Evolutionary conservation across 1,284 basidiomycete genomes (phyloP), one percentile per base, ranked within the genome.

Genomic region (Phenoliferia sp.): DNA sequence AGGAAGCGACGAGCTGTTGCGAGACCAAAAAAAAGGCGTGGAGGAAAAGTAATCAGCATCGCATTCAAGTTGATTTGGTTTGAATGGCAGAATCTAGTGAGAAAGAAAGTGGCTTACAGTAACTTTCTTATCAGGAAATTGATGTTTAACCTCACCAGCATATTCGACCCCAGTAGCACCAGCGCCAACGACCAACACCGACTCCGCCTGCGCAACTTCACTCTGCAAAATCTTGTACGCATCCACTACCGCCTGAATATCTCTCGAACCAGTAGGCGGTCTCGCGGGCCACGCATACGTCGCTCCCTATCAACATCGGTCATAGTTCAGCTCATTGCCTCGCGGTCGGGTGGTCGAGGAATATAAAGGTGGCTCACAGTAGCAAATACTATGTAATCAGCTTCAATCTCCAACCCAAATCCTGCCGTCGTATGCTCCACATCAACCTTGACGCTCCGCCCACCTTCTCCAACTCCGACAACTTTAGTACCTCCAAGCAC

Each of bases 101-200:
- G 28, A 56, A 19, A 54, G 7, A 26, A 54, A 28, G 50, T 9
- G 50, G 50, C 54, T 28, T 10, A 81, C 65, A 3, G 79, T 80
- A 62, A 81, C 75, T 44, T 62, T 62, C 60, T 74, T 70, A 15
- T 48, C 60, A 7, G 69, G 68, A 54, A 75, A 68, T 22, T 76
- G 75, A 34, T 7, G 36, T 22, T 26, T 33, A 6, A 61, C 59
- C 29, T 61, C 59, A 6, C 82, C 82, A 0, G 79, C 79, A 48
- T 79, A 76, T 69, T 83, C 82, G 19, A 81, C 69, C 5, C 82
- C 82, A 17, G 80, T 80, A 0, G 80, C 71, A 16, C 82, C 82
- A 56, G 77, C 80, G 26, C 80, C 80, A 36, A 81, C 71, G 9
- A 80, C 66, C 3, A 81, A 69, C 17, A 81, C 69, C 58, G 74